Evolutionary conservation across 768 basidiomycete genomes (phyloP), one percentile per base, ranked within the genome.

Genomic region (Antrodiella citrinella): DNA sequence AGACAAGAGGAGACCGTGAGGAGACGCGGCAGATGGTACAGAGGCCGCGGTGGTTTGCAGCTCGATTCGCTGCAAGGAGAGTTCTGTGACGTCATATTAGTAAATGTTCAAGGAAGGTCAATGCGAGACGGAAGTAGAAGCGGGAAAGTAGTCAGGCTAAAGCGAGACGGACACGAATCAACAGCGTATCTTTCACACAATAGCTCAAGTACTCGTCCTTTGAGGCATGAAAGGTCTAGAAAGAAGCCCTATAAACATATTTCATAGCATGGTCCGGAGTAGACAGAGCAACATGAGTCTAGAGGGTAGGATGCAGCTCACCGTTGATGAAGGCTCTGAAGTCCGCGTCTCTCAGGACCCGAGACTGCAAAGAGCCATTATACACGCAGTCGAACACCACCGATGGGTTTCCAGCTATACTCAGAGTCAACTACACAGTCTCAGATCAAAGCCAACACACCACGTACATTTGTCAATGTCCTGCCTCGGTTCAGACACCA

Each of bases 351-450:
- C 71, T 77, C 43, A 80, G 69, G 1, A 73, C 64, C 20, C 84
- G 77, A 7, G 77, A 71, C 62, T 81, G 83, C 51, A 89, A 63
- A 2, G 75, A 70, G 0, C 72, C 54, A 56, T 85, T 75, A 64
- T 78, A 81, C 1, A 90, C 69, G 54, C 82, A 82, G 64, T 91
- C 89, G 56, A 91, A 82, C 4, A 90, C 83, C 30, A 86, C 60
- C 3, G 80, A 75, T 0, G 76, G 69, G 25, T 82, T 83, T 3
- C 87, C 88, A 55, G 81, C 88, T 90, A 45, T 26, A 53, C 22
- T n/a, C n/a, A n/a, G 35, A 38, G 38, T 45, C 20, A 54, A 47
- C 20, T 43, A 52, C 2, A 46, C 19, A 48, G 30, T 42, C 19
- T 30, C 10, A 50, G 51, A 41, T 7, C 30, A 35, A 35, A 35